Evolutionary conservation across 2,329 filamentous ascomycete species (phyloP), one percentile per base, ranked within the genome.

Genomic region (Pleurostoma richardsiae): DNA sequence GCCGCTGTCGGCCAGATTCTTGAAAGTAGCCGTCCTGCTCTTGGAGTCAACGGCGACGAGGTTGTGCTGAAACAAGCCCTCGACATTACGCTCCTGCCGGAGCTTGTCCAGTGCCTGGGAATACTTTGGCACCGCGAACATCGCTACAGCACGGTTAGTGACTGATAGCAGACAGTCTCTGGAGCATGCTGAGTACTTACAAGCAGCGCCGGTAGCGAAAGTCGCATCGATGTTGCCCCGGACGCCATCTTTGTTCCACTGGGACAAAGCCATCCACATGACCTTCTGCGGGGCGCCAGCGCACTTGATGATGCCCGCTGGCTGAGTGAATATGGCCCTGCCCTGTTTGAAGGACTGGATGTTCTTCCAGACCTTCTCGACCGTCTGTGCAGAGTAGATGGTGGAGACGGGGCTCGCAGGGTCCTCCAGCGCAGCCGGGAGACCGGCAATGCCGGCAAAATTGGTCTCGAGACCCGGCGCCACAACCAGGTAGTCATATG

Each of bases 91-190:
- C 48, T 66, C 53, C 46, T 56, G 56, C 26, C 64, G 62, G 27
- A 69, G 51, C 7, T 55, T 44, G 39, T 68, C 64, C 3, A 69
- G 57, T 5, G 57, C 64, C 42, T 62, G 56, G 1, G 57, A 58
- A 49, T 69, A 69, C 48, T 68, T 69, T 5, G 65, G 62, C 31
- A 69, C 66, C 10, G 60, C 65, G 41, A 69, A 69, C 65, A 69
- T 69, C 36, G 55, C 60, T 5, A 60, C 46, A 27, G 51, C 54
- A 10, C 66, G 65, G 28, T 65, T 69, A 7, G 65, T 64, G 29
- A 68, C 19, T 30, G 39, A 10, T 27, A 28, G 26, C 8, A 10
- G 38, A 27, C 7, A 19, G 19, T 19, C 19, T 19, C 19, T 19
- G 19, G 19, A 19, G 19, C 19, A 19, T 19, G 19, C 6, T 31